These are phyloP conservation scores for Aspergillus nidulans DNA, from an alignment of 495 filamentous ascomycete species.

Conservation along the genomic window DNA sequence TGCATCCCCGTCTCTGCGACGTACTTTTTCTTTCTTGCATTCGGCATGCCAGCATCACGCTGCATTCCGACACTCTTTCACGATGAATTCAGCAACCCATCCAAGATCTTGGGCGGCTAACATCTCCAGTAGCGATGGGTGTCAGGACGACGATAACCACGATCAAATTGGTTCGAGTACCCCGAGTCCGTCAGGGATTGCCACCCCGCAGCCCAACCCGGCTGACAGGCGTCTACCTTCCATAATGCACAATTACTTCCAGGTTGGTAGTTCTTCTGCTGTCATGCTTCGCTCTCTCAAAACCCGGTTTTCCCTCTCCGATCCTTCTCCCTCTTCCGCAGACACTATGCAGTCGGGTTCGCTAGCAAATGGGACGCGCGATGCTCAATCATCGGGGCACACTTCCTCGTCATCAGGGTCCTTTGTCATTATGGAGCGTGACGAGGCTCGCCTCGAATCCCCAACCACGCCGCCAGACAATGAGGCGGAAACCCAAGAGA, in stretches of 20 bases:
- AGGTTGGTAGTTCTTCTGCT: slow-evolving; percentile 79
- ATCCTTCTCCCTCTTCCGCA: slow-evolving; percentile 36
- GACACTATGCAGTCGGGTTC: slow-evolving; percentile 27
- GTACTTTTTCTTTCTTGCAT: background rate
- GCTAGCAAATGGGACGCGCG: slow-evolving; percentile 15
- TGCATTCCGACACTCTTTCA: slow-evolving; percentile 1
- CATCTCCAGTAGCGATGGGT: slow-evolving; percentile 24
- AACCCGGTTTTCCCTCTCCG: slow-evolving; percentile 37
- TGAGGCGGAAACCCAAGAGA: slow-evolving; percentile 20
- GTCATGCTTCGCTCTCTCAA: slow-evolving; percentile 50
- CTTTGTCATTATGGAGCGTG: slow-evolving; percentile 39
- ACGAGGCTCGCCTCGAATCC: slow-evolving; percentile 29
- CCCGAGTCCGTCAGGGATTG: slow-evolving; percentile 77
- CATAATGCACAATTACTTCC: slow-evolving; percentile 91
- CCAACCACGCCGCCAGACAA: slow-evolving; percentile 17
- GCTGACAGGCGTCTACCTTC: slow-evolving; percentile 86
- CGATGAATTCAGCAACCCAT: background rate
- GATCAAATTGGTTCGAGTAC: slow-evolving; percentile 75
- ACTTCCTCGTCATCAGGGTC: slow-evolving; percentile 32
- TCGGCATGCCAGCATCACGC: background rate
- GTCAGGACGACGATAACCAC: slow-evolving; percentile 60
- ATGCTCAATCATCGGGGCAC: slow-evolving; percentile 17
- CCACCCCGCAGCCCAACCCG: slow-evolving; percentile 83
- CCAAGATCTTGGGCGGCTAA: slow-evolving; percentile 20
- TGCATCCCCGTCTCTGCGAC: slow-evolving; percentile 1